Percentiles rank a stretch among this genome's conserved stretches.
Evolutionary conservation across 805 yeast species (phyloP).

Genomic region (Metschnikowia vanudenii): DNA sequence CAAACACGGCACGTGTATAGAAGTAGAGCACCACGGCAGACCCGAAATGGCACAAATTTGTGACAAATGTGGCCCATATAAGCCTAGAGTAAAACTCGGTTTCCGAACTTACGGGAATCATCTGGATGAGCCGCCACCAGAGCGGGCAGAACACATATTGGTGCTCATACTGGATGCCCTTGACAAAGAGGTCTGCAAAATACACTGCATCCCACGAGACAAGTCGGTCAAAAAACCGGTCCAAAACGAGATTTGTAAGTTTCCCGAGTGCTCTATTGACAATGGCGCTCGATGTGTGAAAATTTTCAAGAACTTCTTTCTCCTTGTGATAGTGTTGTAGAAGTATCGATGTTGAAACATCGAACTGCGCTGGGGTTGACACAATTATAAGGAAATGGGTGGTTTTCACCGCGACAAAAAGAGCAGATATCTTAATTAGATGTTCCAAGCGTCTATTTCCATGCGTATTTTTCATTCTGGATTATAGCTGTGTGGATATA

Average conservation of each 20-base stretch:
- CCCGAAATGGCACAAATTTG: slow-evolving; percentile 52
- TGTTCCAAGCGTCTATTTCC: neutral
- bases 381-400: slow-evolving; percentile 39
- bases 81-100: slow-evolving; percentile 16
- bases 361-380: slow-evolving; percentile 47
- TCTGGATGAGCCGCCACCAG: slow-evolving; percentile 60
- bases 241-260: slow-evolving; percentile 2
- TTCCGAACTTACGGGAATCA: slow-evolving; percentile 5
- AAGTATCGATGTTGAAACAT: slow-evolving; percentile 45
- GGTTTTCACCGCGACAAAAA: slow-evolving; percentile 33
- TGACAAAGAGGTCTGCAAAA: slow-evolving; percentile 55
- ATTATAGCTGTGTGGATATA: neutral
- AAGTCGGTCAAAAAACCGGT: slow-evolving; percentile 47
- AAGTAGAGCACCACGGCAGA: slow-evolving; percentile 49
- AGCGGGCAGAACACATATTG: slow-evolving; percentile 84
- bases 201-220: slow-evolving; percentile 87
- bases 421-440: neutral
- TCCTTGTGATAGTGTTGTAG: slow-evolving; percentile 21
- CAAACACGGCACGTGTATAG: slow-evolving; percentile 39
- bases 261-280: slow-evolving; percentile 2
- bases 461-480: neutral
- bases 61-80: slow-evolving; percentile 39
- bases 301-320: slow-evolving; percentile 4
- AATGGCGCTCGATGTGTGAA: slow-evolving; percentile 11
- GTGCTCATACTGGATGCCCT: slow-evolving; percentile 68